Evolutionary conservation across 169 alveolate genomes (phyloP), one percentile per base, ranked within the genome.

Genomic region (Neospora caninum): DNA sequence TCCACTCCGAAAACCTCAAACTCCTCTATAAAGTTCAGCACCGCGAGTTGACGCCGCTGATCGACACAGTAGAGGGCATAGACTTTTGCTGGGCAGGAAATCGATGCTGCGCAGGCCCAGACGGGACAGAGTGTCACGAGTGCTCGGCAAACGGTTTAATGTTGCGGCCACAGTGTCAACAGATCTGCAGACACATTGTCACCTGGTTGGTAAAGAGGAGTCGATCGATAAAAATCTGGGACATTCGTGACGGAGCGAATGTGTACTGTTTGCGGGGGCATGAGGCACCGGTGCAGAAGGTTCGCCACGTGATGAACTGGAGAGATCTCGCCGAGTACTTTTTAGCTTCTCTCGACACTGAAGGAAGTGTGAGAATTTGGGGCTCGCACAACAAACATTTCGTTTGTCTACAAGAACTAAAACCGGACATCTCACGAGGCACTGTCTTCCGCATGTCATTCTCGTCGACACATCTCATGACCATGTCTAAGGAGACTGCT

Each of bases 261-360:
- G 42, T 73, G 25, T 22, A 36, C 25, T 34, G 45, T n/a, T 36
- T 73, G 45, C 38, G 42, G 43, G 84, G 45, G 43, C 84, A 73
- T 43, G 84, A 73, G 18, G 84, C 84, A 9, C 84, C 84, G 42
- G 42, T 73, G 7, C 84, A 73, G 84, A 73, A 73, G n/a, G 84
- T 73, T n/a, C 84, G 84, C 25, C 84, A 73, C 84, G 84, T 73
- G n/a, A 73, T 73, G 84, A 73, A 73, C 84, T 73, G 84, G 84
- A 22, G 42, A n/a, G 84, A 73, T 10, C 22, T 73, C 20, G 42
- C 84, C 38, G 84, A 73, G 9, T 73, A 73, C 42, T 73, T 73
- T 20, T n/a, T 73, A n/a, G 84, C 84, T 73, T 73, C 84, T 22
- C 84, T 73, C 84, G 84, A 73, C n/a, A 73, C 43, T n/a, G 84